Evolutionary conservation across 257 asterid species (phyloP), one percentile per base, ranked within the genome.

Genomic region (Nicotiana tomentosiformis): DNA sequence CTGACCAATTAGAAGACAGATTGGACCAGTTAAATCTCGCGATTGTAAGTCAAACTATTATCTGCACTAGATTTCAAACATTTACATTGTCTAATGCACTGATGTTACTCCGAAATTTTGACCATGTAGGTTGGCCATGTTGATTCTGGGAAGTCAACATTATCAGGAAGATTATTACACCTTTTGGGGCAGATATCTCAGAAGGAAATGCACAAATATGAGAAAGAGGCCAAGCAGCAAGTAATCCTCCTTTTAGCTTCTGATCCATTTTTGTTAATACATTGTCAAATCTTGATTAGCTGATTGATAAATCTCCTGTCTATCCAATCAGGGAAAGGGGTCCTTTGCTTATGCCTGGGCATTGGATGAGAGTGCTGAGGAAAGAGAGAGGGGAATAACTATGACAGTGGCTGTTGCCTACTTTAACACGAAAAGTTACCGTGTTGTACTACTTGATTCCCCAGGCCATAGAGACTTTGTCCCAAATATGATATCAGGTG

Each of bases 341-440:
- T 96, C 99, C 70, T 96, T 96, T 89, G 95, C 99, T 86, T 93
- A 91, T 89, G 98, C 99, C 67, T 96, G 99, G 99, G 98, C 98
- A 78, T 86, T 96, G 88, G 99, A 96, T 91, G 98, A 94, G 91
- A 91, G 98, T 89, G 87, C 90, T 29, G 98, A 96, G 89, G 99
- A 96, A 90, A 88, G 99, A 84, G 98, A 94, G 86, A 91, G 99
- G 92, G 99, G 99, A 77, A 93, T 96, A 87, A 96, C 99, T 33
- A 94, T 96, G 98, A 94, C 93, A 0, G 99, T 96, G 77, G 98
- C 94, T 30, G 98, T 96, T 88, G 98, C 98, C 4, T 94, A 92
- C 88, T 91, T 94, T 81, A 92, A 91, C 80, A 86, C 98, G 70
- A 90, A 83, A 85, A 93, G 88, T 30, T 93, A 92, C 84, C 94